Evolutionary conservation across 106 monocot species (phyloP), one percentile per base, ranked within the genome.

Genomic region (Acorus gramineus): DNA sequence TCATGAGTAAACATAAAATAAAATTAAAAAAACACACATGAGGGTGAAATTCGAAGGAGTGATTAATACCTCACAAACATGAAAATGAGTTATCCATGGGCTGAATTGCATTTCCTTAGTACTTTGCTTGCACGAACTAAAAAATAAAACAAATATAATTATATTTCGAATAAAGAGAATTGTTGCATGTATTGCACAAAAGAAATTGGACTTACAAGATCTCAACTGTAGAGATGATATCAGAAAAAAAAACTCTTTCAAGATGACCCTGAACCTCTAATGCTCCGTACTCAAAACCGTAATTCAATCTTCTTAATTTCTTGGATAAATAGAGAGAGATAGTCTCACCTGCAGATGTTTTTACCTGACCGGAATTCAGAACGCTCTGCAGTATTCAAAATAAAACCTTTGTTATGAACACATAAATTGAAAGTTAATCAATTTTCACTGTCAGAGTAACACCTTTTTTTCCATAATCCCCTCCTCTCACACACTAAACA

Each of bases 241-340:
- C 87, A 77, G 85, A 91, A 64, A 96, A 84, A 49, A 72, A 42
- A 73, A 91, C 77, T 60, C 72, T 71, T 47, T 87, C 83, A 53
- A 96, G 79, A 77, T 90, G 87, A 62, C 74, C 74, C 70, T 85
- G 82, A 12, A 96, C 74, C 73, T 72, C 76, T 65, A 96, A 64
- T n/a, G 86, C 82, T 56, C 77, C 96, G 81, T 91, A 88, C 59
- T 96, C 96, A 72, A 68, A 78, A 61, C 96, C 96, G 73, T 87
- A 87, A 61, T 63, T 74, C 70, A 72, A 73, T 66, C 80, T 82
- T 63, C 49, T 58, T 13, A 96, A 69, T 53, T 76, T 78, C n/a
- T 80, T 76, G 59, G 87, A 80, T 8, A 96, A 53, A 59, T 74
- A 64, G 6, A 96, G 71, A 4, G 87, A 73, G 11, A 72, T 78